phyloP scores from a whole-genome alignment of 805 yeast genomes.

The Candida verbasci region DNA sequence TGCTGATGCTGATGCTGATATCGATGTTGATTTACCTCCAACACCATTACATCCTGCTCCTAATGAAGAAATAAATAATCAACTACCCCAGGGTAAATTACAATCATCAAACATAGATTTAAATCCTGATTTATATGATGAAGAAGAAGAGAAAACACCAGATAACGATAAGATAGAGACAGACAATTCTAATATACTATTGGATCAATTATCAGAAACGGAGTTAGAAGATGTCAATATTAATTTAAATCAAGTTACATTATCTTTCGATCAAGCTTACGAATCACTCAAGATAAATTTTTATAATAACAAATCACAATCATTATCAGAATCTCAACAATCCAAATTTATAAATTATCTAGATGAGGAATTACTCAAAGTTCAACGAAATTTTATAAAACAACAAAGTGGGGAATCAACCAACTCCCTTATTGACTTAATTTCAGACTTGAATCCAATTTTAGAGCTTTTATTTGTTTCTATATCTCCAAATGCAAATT shows the following conservation, averaged over 20 bases:
- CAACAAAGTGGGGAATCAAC: slow-evolving; percentile 26
- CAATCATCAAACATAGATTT: slow-evolving; percentile 26
- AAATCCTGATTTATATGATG: slow-evolving; percentile 36
- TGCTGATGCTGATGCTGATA: too few relatives aligned
- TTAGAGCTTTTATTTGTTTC: slow-evolving; percentile 33
- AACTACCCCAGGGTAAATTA: slow-evolving; percentile 22
- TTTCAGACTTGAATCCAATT: slow-evolving; percentile 20
- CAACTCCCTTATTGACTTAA: slow-evolving; percentile 22
- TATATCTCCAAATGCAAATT: slow-evolving; percentile 16
- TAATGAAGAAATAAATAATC: slow-evolving; percentile 25
- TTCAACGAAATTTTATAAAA: slow-evolving; percentile 33
- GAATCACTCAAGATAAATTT: slow-evolving; percentile 13
- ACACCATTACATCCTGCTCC: slow-evolving; percentile 34
- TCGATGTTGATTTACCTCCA: too few relatives aligned
- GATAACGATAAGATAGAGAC: not conserved
- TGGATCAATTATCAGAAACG: not conserved
- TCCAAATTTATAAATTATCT: slow-evolving; percentile 32
- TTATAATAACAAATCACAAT: not conserved
- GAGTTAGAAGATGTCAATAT: slow-evolving; percentile 7
- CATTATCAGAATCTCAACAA: slow-evolving; percentile 22
- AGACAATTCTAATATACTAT: not conserved
- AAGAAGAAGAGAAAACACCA: slow-evolving; percentile 12
- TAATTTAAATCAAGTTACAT: slow-evolving; percentile 14
- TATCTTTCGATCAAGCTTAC: slow-evolving; percentile 28
- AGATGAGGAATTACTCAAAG: slow-evolving; percentile 29